Conservation (phyloP, 1,139 yeast species). For the Kluyveromyces sp. region DNA sequence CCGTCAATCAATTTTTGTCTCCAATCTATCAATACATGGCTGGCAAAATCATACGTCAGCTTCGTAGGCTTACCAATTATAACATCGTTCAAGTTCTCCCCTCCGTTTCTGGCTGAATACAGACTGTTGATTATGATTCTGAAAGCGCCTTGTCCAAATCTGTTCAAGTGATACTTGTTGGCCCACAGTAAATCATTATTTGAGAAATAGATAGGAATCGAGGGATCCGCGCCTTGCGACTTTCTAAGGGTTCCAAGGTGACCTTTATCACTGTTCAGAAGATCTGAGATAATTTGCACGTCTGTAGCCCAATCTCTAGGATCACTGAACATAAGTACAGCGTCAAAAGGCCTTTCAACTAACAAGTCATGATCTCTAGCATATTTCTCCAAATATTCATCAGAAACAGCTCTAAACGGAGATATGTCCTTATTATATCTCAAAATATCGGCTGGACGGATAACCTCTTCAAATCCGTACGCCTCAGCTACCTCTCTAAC, state of each 20-base stretch:
- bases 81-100: conserved; percentile 46
- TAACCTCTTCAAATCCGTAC: conserved; percentile 78
- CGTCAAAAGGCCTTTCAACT: conserved; percentile 54
- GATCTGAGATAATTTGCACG: conserved; percentile 67
- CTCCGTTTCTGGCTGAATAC: conserved; percentile 50
- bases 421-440: conserved; percentile 39
- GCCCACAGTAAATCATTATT: conserved; percentile 91
- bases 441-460: conserved; percentile 70
- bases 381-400: conserved; percentile 43
- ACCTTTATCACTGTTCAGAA: conserved; percentile 61
- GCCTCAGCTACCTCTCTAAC: conserved; percentile 67
- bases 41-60: conserved; percentile 80
- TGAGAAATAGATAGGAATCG: conserved; percentile 76
- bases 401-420: conserved; percentile 68
- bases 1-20: conserved; percentile 33
- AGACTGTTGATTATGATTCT: conserved; percentile 57
- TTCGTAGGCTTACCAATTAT: conserved; percentile 81
- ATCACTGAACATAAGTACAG: conserved; percentile 81
- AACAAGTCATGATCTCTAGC: conserved; percentile 34
- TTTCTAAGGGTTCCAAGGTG: conserved; percentile 54
- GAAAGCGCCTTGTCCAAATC: conserved; percentile 93
- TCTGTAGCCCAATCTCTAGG: conserved; percentile 89
- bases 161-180: conserved; percentile 66
- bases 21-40: conserved; percentile 61
- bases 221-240: conserved; percentile 39